A percentile compares a stretch with the other conserved stretches of the same genome.
Evolutionary conservation across 2,329 filamentous ascomycete species (phyloP).

Genomic region (Eutypella sp.): DNA sequence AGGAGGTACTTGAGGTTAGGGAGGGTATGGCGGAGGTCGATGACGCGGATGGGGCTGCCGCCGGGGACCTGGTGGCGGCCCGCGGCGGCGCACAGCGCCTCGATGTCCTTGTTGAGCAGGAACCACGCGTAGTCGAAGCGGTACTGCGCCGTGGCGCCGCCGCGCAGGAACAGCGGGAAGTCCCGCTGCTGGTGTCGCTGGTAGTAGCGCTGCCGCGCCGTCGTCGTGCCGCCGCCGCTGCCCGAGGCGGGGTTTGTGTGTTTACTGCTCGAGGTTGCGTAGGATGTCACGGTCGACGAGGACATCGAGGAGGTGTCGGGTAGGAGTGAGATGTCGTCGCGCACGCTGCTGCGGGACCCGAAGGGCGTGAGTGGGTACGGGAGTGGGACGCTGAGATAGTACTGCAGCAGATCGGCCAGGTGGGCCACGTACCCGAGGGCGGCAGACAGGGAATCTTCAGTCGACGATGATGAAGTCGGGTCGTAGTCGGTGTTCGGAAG

Average conservation of each 20-base stretch:
- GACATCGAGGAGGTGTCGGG: constrained; percentile 16
- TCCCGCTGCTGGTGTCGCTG: constrained; percentile 37
- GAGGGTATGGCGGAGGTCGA: constrained; percentile 87
- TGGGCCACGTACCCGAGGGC: constrained; percentile 77
- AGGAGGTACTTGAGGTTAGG: constrained; percentile 92
- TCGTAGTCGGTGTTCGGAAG: constrained; percentile 80
- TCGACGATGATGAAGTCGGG: constrained; percentile 35
- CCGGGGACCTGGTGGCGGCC: constrained; percentile 39
- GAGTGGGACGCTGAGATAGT: constrained; percentile 72
- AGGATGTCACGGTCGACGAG: neutral
- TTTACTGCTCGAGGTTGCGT: neutral
- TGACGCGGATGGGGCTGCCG: constrained; percentile 52
- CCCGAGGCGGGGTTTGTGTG: neutral
- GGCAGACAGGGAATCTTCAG: constrained; percentile 71
- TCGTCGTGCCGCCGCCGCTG: neutral
- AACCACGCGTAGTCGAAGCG: constrained; percentile 96
- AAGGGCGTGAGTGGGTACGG: constrained; percentile 73
- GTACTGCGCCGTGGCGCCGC: constrained; percentile 67
- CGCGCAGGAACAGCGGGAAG: constrained; percentile 73
- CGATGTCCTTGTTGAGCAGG: constrained; percentile 92
- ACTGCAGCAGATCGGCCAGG: constrained; percentile 69
- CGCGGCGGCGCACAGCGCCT: constrained; percentile 54
- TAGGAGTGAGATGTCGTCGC: constrained; percentile 54
- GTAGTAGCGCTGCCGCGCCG: constrained; percentile 14
- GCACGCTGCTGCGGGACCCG: constrained; percentile 65